Percentiles rank a stretch among this genome's conserved stretches.
Evolutionary conservation across 108 stramenopile species (phyloP).

Genomic region (Stephanodiscus minutulus): DNA sequence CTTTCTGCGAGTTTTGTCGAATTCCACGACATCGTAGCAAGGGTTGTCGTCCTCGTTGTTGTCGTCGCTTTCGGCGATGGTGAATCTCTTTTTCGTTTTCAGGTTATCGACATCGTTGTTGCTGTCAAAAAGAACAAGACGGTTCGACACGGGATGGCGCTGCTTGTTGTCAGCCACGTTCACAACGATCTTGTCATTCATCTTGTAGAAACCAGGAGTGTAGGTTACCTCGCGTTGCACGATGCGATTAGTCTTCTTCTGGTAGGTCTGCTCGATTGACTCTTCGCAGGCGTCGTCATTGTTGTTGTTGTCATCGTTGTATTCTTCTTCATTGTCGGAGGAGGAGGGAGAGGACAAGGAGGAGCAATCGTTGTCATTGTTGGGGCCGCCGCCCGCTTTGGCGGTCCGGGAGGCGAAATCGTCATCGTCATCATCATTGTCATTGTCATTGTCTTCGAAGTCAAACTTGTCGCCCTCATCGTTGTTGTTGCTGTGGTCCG

Average conservation of each 20-base stretch:
- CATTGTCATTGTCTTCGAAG: background rate
- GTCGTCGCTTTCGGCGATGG: too few species aligned
- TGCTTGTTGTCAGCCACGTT: conserved; percentile 99
- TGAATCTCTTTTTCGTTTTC: too few species aligned
- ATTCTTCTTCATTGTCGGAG: conserved; percentile 23
- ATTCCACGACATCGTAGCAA: too few species aligned
- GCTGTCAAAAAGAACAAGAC: too few species aligned
- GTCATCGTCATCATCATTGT: too few species aligned
- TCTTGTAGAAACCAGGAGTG: conserved; percentile 98
- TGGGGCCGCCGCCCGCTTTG: conserved; percentile 18
- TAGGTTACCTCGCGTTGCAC: conserved; percentile 80
- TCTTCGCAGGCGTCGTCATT: conserved; percentile 4
- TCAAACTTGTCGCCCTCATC: background rate
- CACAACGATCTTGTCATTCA: conserved; percentile 99
- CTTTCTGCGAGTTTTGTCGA: too few species aligned
- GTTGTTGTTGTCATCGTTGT: conserved; percentile 7
- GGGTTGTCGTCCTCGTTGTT: too few species aligned
- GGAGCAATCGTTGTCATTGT: conserved; percentile 41
- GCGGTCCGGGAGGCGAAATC: too few species aligned
- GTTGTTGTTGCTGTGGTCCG: conserved; percentile 9
- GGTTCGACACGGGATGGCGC: conserved; percentile 96
- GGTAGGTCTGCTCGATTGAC: conserved; percentile 89
- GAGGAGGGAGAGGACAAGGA: too few species aligned
- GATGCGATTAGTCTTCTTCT: conserved; percentile 91
- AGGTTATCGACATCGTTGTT: too few species aligned